Percentiles rank a stretch among this genome's conserved stretches.
Conservation (phyloP, 2,329 filamentous ascomycete species). For the Cladosporium oxysporum region DNA sequence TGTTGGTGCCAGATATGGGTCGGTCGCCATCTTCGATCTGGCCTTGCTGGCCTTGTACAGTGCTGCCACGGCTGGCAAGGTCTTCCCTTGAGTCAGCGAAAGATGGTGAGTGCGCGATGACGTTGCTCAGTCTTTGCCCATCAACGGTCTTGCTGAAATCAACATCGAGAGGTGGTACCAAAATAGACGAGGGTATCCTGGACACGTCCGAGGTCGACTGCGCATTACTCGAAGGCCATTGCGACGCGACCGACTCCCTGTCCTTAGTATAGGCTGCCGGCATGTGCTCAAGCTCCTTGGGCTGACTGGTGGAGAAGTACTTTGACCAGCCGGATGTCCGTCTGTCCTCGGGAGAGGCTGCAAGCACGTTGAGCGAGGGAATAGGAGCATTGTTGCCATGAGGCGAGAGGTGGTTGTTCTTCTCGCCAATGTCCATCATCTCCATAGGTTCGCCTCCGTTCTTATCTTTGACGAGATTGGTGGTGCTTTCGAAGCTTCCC, state of each 20-base stretch:
- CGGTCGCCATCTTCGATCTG: slow-evolving; percentile 33
- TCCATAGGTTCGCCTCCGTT: slow-evolving; percentile 45
- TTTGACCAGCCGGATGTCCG: slow-evolving; percentile 55
- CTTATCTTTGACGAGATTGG: slow-evolving; percentile 61
- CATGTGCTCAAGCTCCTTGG: slow-evolving; percentile 37
- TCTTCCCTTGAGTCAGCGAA: slow-evolving; percentile 59
- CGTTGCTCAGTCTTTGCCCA: slow-evolving; percentile 64
- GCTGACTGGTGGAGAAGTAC: slow-evolving; percentile 40
- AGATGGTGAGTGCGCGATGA: slow-evolving; percentile 69
- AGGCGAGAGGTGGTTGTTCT: slow-evolving; percentile 24
- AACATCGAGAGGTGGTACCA: slow-evolving; percentile 68
- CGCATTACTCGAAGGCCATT: slow-evolving; percentile 9
- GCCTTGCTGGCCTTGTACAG: slow-evolving; percentile 32
- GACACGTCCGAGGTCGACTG: slow-evolving; percentile 23
- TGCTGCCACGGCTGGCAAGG: slow-evolving; percentile 36
- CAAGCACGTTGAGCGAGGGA: slow-evolving; percentile 39
- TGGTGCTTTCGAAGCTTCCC: slow-evolving; percentile 61
- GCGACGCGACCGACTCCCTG: slow-evolving; percentile 48
- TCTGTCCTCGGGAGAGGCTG: slow-evolving; percentile 35
- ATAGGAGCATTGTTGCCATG: slow-evolving; percentile 23
- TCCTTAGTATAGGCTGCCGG: slow-evolving; percentile 37
- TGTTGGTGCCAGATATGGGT: slow-evolving; percentile 27
- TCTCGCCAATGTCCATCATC: slow-evolving; percentile 46
- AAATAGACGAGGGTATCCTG: slow-evolving; percentile 57
- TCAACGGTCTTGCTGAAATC: slow-evolving; percentile 52